A percentile compares a stretch with the other conserved stretches of the same genome.
Evolutionary conservation across 257 asterid species (phyloP).

Genomic region (Solanum neorickii): DNA sequence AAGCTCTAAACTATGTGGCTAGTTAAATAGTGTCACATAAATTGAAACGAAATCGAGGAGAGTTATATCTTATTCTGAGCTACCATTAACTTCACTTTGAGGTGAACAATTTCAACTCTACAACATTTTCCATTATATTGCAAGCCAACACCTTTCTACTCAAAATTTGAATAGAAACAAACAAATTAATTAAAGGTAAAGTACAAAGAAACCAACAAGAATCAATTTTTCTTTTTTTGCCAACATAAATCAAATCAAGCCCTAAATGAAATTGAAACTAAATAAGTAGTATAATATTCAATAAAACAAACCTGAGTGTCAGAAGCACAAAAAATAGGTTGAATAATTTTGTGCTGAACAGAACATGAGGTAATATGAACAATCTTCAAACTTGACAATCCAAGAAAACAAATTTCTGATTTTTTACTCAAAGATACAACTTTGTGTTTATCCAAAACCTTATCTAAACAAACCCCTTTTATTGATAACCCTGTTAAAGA

Average conservation of each 20-base stretch:
- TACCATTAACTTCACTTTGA: neutral
- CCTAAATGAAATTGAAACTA: neutral
- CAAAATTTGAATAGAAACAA: neutral
- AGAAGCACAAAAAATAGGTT: constrained; percentile 18
- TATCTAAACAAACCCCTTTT: constrained; percentile 18
- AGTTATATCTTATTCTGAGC: neutral
- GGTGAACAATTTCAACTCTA: neutral
- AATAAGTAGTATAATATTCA: neutral
- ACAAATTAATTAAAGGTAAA: neutral
- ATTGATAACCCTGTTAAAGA: constrained; percentile 25
- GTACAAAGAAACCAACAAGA: neutral
- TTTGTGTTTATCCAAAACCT: constrained; percentile 1
- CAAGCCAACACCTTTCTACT: neutral
- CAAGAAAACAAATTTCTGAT: constrained; percentile 14
- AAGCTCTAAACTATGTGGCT: neutral
- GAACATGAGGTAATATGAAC: constrained; percentile 8
- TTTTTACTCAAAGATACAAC: neutral
- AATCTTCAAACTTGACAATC: constrained; percentile 15
- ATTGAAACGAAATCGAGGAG: neutral
- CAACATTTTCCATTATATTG: neutral
- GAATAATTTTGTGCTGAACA: constrained; percentile 4
- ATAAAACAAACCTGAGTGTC: constrained; percentile 19
- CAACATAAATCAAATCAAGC: neutral
- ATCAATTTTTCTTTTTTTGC: neutral
- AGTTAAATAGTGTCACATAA: neutral